Conservation (phyloP, 2,329 filamentous ascomycete genomes). For the Paecilomyces dactylethromorphus region DNA sequence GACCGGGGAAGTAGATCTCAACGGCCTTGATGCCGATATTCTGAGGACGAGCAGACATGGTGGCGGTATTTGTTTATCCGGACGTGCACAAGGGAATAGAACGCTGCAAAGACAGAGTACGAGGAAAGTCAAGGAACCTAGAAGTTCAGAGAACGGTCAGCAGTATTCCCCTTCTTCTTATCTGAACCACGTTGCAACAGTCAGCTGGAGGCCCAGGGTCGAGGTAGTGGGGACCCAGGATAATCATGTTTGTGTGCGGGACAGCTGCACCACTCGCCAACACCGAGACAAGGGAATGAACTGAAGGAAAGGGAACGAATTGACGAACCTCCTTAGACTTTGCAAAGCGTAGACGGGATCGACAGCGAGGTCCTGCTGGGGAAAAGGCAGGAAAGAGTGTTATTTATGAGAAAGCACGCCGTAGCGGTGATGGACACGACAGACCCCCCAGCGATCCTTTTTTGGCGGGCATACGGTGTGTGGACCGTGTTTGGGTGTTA, state of each 20-base stretch:
- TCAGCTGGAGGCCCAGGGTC: not conserved
- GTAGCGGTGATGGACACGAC: not conserved
- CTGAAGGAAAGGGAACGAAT: not conserved
- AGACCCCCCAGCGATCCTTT: not conserved
- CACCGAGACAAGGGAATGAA: not conserved
- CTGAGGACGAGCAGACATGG: constrained; percentile 70
- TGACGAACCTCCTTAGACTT: not conserved
- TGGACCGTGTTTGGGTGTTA: not conserved
- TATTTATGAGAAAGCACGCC: not conserved
- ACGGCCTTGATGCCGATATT: constrained; percentile 93
- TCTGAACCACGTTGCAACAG: not conserved
- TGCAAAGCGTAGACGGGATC: not conserved
- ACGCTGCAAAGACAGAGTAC: not conserved
- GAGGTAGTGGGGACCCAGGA: not conserved
- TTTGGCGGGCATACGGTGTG: not conserved
- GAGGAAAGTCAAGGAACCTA: not conserved
- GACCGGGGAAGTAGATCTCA: constrained; percentile 80
- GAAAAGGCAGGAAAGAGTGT: not conserved
- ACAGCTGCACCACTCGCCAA: not conserved
- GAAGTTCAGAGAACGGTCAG: not conserved
- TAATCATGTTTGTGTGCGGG: not conserved
- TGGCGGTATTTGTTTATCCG: constrained; percentile 13
- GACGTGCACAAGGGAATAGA: not conserved
- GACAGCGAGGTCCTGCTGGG: not conserved
- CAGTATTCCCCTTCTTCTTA: not conserved